A percentile compares a stretch with the other conserved stretches of the same genome.
These are phyloP conservation scores for Protostelium mycophagum DNA, from an alignment of 78 protist genomes.

Conservation along the genomic window DNA sequence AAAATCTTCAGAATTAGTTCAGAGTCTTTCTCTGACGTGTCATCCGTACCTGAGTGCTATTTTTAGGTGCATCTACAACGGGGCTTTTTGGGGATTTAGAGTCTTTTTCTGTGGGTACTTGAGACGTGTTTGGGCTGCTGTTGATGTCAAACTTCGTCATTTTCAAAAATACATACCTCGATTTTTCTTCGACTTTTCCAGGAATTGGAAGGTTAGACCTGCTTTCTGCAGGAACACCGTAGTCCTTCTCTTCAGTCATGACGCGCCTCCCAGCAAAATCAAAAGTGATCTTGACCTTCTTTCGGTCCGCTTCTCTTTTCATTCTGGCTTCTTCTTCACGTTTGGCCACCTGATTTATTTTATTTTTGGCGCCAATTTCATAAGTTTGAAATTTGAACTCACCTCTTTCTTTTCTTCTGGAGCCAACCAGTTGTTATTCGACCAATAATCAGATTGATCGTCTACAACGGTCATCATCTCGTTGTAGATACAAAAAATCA, in stretches of 20 bases:
- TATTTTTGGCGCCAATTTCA: neutral
- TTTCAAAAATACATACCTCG: too few species aligned
- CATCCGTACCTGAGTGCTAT: too few species aligned
- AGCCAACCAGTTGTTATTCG: neutral
- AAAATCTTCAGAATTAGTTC: too few species aligned
- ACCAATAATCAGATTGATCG: neutral
- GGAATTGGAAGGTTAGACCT: too few species aligned
- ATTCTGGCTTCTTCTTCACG: neutral
- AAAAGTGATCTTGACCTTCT: neutral
- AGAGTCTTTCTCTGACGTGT: too few species aligned
- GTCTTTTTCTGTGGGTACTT: too few species aligned
- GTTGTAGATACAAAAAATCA: neutral
- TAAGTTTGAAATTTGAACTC: neutral
- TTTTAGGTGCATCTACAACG: too few species aligned
- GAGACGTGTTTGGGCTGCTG: too few species aligned
- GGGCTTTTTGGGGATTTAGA: too few species aligned
- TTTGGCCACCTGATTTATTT: neutral
- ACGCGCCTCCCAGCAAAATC: neutral
- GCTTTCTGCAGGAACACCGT: too few species aligned
- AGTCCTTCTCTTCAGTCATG: neutral
- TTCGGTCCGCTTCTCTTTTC: neutral
- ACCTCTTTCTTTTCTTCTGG: neutral
- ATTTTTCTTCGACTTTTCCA: too few species aligned
- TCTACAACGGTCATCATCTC: neutral
- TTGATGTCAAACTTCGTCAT: too few species aligned